Evolutionary conservation across 176 grass and related monocot species (phyloP).

Genomic region (Oryza rufipogon): DNA sequence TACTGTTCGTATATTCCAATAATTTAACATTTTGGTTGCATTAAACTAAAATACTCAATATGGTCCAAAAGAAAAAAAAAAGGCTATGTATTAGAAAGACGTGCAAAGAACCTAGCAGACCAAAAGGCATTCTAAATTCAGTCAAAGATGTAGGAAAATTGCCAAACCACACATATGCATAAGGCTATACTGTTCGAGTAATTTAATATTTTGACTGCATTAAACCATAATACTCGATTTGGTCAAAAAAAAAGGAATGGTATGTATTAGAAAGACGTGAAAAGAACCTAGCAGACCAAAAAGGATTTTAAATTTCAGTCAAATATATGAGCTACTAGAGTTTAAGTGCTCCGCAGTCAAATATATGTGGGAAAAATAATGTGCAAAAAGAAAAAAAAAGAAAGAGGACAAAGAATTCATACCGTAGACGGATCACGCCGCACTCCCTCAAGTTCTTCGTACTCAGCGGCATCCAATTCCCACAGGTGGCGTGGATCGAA

Average conservation of each 20-base stretch:
- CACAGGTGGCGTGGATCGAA: constrained; percentile 56
- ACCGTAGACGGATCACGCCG: constrained; percentile 48
- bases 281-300: not conserved
- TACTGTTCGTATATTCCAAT: not conserved
- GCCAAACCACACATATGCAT: not conserved
- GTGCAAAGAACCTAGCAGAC: not conserved
- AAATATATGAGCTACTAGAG: not conserved
- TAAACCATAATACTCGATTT: not conserved
- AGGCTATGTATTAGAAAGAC: not conserved
- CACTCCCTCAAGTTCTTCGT: constrained; percentile 69
- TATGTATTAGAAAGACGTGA: not conserved
- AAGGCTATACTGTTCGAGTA: not conserved
- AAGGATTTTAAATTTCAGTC: not conserved
- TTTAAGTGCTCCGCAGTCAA: not conserved
- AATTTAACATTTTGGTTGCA: not conserved
- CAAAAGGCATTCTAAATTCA: not conserved
- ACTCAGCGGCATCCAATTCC: constrained; percentile 82
- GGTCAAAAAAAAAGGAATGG: not conserved
- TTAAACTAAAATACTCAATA: not conserved
- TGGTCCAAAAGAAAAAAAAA: not conserved
- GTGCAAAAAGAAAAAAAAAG: not conserved
- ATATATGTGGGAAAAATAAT: not conserved
- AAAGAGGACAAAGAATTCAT: not conserved
- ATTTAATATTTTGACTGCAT: not conserved
- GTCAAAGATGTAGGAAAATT: not conserved